A percentile compares a stretch with the other conserved stretches of the same genome.
These are phyloP conservation scores for Globisporangium perplexum DNA, from an alignment of 352 stramenopile species.

Conservation along the genomic window DNA sequence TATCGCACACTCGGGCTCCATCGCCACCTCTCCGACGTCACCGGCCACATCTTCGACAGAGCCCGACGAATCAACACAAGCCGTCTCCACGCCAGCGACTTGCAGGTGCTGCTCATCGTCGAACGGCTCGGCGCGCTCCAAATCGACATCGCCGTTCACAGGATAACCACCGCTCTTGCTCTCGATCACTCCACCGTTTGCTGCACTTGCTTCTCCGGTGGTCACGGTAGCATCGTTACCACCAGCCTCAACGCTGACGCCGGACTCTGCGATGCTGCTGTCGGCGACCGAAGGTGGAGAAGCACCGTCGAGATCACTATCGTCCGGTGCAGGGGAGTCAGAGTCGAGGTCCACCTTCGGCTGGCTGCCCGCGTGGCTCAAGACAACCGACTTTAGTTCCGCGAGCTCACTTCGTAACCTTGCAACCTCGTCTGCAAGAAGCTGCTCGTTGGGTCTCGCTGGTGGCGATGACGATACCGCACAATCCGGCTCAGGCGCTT, in stretches of 20 bases:
- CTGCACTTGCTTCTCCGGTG: no score
- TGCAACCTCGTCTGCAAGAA: slow-evolving; percentile 24
- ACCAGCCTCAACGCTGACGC: no score
- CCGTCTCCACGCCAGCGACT: neutral
- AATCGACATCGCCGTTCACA: neutral
- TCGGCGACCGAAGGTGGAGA: neutral
- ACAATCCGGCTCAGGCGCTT: neutral
- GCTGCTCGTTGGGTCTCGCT: slow-evolving; percentile 23
- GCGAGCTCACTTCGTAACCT: slow-evolving; percentile 25
- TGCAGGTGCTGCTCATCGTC: neutral
- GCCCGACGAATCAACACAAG: neutral
- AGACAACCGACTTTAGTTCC: neutral
- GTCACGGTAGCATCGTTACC: no score
- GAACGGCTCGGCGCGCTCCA: neutral
- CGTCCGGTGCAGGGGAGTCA: neutral
- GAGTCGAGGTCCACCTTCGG: neutral
- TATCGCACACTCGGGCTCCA: neutral
- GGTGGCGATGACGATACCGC: neutral
- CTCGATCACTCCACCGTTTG: neutral
- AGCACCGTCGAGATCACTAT: neutral
- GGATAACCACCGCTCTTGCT: neutral
- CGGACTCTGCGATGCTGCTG: no score
- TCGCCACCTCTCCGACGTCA: neutral
- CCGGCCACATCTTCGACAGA: neutral
- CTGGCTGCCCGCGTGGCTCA: neutral